Conservation (phyloP, 805 yeast species). For the Metschnikowia dekortorum region DNA sequence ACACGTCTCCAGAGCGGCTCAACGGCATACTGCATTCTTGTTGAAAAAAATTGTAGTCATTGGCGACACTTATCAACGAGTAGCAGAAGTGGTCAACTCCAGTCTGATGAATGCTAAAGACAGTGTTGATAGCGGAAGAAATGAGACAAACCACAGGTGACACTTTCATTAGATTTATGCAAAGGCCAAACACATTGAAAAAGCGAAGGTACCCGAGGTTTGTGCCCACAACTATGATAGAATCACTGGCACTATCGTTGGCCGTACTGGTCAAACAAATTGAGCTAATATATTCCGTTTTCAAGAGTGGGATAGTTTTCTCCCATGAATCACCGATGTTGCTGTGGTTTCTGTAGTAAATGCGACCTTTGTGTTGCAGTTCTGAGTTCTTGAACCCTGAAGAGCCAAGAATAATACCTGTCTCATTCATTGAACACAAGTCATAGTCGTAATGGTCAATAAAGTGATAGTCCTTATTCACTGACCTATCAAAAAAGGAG, state of each 20-base stretch:
- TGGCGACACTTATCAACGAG: constrained; percentile 45
- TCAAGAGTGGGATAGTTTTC: constrained; percentile 47
- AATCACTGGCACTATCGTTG: constrained; percentile 25
- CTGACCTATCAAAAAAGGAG: constrained; percentile 75
- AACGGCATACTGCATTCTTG: constrained; percentile 39
- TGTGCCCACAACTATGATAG: constrained; percentile 64
- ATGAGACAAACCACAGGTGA: constrained; percentile 71
- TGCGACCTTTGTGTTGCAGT: constrained; percentile 28
- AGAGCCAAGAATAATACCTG: constrained; percentile 58
- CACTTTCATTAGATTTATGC: constrained; percentile 62
- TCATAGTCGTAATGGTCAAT: constrained; percentile 70
- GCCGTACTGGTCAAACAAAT: constrained; percentile 50
- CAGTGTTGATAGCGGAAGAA: constrained; percentile 53
- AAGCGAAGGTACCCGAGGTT: constrained; percentile 69
- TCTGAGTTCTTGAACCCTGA: constrained; percentile 24
- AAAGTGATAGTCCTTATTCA: constrained; percentile 79
- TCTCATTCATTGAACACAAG: constrained; percentile 64
- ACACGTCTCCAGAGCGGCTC: constrained; percentile 25
- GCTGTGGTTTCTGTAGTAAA: constrained; percentile 69
- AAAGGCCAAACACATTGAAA: constrained; percentile 69
- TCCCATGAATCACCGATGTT: constrained; percentile 69
- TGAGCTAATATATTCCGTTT: constrained; percentile 61
- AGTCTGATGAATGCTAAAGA: constrained; percentile 46
- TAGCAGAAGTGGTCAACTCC: constrained; percentile 32
- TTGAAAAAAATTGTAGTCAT: constrained; percentile 36